A percentile compares a stretch with the other conserved stretches of the same genome.
These are phyloP conservation scores for Globisporangium heterothallicum DNA, from an alignment of 352 stramenopile genomes.

Conservation along the genomic window DNA sequence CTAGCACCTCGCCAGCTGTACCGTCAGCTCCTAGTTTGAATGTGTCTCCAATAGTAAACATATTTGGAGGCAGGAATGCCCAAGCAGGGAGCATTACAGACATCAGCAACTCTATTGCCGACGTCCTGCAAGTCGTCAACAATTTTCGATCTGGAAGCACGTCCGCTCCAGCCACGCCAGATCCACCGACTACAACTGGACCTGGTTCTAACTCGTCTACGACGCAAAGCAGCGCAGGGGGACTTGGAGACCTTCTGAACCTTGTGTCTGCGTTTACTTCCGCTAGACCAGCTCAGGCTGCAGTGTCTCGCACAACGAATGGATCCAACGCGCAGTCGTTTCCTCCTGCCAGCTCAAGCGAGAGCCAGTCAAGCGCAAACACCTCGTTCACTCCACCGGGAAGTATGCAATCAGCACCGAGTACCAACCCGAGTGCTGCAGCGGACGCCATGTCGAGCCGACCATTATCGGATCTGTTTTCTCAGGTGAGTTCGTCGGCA, in stretches of 20 bases:
- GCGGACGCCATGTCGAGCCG: background rate
- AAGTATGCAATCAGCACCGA: background rate
- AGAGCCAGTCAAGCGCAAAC: background rate
- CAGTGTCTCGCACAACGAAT: background rate
- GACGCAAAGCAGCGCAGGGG: background rate
- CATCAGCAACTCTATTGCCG: conserved; percentile 12
- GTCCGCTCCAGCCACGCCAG: background rate
- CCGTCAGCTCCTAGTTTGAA: conserved; percentile 1
- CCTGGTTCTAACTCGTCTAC: background rate
- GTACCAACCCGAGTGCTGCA: background rate
- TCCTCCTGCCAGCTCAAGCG: background rate
- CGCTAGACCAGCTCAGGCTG: background rate
- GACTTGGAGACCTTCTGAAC: conserved; percentile 7
- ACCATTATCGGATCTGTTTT: conserved; percentile 9
- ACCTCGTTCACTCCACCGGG: background rate
- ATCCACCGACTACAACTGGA: background rate
- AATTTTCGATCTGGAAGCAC: background rate
- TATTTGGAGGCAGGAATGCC: conserved; percentile 6
- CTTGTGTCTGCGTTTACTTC: conserved; percentile 8
- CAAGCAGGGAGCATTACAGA: background rate
- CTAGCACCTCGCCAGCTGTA: background rate
- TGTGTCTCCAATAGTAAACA: conserved; percentile 9
- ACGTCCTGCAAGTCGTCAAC: conserved; percentile 8
- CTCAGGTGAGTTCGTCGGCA: conserved; percentile 10
- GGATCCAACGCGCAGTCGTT: background rate